A percentile compares a stretch with the other conserved stretches of the same genome.
These are phyloP conservation scores for Hygrophorus pudorinus DNA, from an alignment of 768 basidiomycete species.

Conservation along the genomic window DNA sequence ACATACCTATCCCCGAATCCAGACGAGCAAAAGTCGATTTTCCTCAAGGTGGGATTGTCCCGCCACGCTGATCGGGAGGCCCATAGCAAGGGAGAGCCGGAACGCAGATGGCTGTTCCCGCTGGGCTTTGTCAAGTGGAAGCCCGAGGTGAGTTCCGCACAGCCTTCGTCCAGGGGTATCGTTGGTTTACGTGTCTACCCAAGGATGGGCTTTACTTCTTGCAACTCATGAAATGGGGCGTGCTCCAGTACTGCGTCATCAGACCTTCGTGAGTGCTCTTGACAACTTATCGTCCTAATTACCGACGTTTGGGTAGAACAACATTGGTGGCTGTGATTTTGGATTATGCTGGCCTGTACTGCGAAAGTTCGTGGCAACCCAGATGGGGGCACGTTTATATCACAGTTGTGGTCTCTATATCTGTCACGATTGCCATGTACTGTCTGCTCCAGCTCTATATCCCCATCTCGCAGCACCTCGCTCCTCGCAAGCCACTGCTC, in stretches of 20 bases:
- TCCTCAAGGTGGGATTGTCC: conserved; percentile 49
- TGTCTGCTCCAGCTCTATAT: conserved; percentile 66
- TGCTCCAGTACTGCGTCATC: conserved; percentile 64
- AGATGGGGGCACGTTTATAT: conserved; percentile 65
- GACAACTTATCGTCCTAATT: background rate
- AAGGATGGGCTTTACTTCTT: conserved; percentile 62
- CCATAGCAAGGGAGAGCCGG: conserved; percentile 30
- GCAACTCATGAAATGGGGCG: conserved; percentile 68
- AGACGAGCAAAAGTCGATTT: conserved; percentile 51
- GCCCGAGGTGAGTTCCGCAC: conserved; percentile 34
- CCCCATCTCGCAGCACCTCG: conserved; percentile 41
- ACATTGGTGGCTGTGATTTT: conserved; percentile 54
- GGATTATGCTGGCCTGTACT: conserved; percentile 59
- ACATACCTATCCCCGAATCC: conserved; percentile 56
- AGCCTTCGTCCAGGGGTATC: background rate
- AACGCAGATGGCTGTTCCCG: conserved; percentile 62
- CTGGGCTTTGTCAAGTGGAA: conserved; percentile 53
- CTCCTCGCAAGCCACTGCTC: conserved; percentile 48
- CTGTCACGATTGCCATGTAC: conserved; percentile 73
- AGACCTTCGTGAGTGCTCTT: conserved; percentile 38
- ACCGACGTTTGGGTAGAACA: conserved; percentile 24
- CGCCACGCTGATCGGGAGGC: conserved; percentile 38
- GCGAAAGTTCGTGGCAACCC: conserved; percentile 59
- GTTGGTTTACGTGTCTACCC: conserved; percentile 7
- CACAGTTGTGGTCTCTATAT: conserved; percentile 49